phyloP scores from a whole-genome alignment of 257 asterid genomes.

The Solanum dulcamara region DNA sequence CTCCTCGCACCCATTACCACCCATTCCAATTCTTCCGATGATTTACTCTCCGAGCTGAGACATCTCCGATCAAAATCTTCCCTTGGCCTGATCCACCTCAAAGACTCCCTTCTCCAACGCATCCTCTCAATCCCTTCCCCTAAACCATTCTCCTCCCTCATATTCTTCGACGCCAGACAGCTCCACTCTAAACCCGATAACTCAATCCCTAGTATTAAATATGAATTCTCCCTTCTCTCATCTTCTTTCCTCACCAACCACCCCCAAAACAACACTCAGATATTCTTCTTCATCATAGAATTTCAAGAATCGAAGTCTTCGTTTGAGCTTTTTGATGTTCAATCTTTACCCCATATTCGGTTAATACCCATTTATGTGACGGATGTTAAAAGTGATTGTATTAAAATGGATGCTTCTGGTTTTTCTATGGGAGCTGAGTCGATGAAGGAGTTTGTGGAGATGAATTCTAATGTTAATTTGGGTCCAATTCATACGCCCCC shows the following conservation, averaged over 20 bases:
- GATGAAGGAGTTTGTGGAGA: conserved; percentile 71
- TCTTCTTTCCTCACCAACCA: conserved; percentile 52
- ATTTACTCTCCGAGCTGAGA: conserved; percentile 31
- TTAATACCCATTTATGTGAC: conserved; percentile 48
- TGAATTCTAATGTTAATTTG: conserved; percentile 25
- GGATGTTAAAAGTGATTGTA: conserved; percentile 39
- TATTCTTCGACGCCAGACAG: conserved; percentile 73
- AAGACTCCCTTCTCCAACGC: conserved; percentile 45
- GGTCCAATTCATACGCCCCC: conserved; percentile 70
- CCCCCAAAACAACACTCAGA: conserved; percentile 21
- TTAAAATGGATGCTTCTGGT: conserved; percentile 69
- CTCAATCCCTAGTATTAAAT: conserved; percentile 43
- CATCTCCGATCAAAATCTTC: conserved; percentile 43
- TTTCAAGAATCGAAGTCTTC: conserved; percentile 62
- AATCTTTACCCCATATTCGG: conserved; percentile 74
- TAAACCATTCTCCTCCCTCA: conserved; percentile 56
- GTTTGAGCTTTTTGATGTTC: conserved; percentile 48
- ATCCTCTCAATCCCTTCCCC: conserved; percentile 49
- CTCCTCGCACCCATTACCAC: conserved; percentile 8
- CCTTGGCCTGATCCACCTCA: conserved; percentile 54
- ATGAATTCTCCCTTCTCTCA: conserved; percentile 50
- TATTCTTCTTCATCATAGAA: conserved; percentile 66
- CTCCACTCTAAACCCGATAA: conserved; percentile 65
- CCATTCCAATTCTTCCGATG: background rate
- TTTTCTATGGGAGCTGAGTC: conserved; percentile 62